Evolutionary conservation across 176 grass and related monocot species (phyloP).

Genomic region (Poa pratensis): DNA sequence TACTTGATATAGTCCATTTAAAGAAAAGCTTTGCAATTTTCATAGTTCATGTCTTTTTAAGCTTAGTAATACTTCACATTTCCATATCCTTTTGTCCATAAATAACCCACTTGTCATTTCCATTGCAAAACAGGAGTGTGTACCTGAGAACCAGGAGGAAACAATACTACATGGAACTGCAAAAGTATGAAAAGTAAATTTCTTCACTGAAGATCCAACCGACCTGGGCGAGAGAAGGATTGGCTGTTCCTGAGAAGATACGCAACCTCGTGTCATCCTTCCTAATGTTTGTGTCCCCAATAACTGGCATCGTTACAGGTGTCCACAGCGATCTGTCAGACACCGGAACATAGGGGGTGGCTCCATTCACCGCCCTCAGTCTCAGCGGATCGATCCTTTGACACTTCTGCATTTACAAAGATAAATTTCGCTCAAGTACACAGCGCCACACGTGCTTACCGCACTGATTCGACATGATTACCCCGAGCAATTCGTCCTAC

Average conservation of each 20-base stretch:
- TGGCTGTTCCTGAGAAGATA: conserved; percentile 93
- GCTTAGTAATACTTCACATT: conserved; percentile 14
- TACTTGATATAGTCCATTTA: neutral
- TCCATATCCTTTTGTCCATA: neutral
- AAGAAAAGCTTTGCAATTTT: neutral
- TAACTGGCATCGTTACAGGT: conserved; percentile 38
- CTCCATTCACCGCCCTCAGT: conserved; percentile 64
- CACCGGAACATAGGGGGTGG: conserved; percentile 36
- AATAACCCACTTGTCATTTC: neutral
- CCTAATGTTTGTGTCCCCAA: conserved; percentile 38
- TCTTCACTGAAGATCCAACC: conserved; percentile 20
- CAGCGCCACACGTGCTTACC: neutral
- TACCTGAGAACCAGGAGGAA: neutral
- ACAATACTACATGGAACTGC: neutral
- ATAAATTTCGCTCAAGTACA: neutral
- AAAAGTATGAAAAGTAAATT: neutral
- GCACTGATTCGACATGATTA: neutral
- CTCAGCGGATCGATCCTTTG: conserved; percentile 61
- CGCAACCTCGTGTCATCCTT: conserved; percentile 77
- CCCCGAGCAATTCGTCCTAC: neutral
- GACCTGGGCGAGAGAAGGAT: conserved; percentile 79
- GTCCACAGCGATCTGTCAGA: conserved; percentile 40
- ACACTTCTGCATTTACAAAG: conserved; percentile 58
- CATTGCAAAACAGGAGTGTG: neutral
- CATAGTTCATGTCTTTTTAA: conserved; percentile 11